Evolutionary conservation across 441 rosid genomes (phyloP).

Genomic region (Erodium trifolium): DNA sequence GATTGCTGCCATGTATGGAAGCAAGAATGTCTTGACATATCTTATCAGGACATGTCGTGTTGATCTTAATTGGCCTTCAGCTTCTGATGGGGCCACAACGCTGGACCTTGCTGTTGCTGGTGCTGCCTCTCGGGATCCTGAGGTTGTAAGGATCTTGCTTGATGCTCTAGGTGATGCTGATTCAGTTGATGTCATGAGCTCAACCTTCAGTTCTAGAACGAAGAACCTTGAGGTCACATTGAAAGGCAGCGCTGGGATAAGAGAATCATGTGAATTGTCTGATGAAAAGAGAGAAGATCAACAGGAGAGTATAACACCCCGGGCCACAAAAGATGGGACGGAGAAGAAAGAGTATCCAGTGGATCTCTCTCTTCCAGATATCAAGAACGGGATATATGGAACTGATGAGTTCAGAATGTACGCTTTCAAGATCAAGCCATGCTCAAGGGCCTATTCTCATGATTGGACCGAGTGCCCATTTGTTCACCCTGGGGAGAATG

Average conservation of each 20-base stretch:
- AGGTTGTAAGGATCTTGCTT: constrained; percentile 44
- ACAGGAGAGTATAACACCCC: constrained; percentile 19
- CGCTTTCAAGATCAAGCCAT: constrained; percentile 59
- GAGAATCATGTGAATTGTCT: constrained; percentile 19
- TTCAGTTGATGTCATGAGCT: constrained; percentile 35
- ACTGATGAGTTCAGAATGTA: constrained; percentile 68
- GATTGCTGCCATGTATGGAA: constrained; percentile 57
- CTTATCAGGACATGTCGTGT: constrained; percentile 36
- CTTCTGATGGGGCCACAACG: constrained; percentile 52
- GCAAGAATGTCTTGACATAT: constrained; percentile 41
- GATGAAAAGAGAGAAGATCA: constrained; percentile 29
- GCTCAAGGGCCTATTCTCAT: constrained; percentile 67
- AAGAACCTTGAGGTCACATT: constrained; percentile 38
- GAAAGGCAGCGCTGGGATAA: constrained; percentile 22
- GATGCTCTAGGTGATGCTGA: constrained; percentile 40
- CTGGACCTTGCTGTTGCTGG: constrained; percentile 60
- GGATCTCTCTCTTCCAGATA: constrained; percentile 19
- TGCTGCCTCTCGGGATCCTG: constrained; percentile 34
- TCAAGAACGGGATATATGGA: constrained; percentile 52
- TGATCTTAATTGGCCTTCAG: constrained; percentile 46
- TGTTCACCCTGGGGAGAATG: constrained; percentile 72
- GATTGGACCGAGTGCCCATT: constrained; percentile 76
- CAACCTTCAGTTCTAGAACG: constrained; percentile 31
- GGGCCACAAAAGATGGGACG: constrained; percentile 26
- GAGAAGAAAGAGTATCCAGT: constrained; percentile 59